Evolutionary conservation across 2,329 filamentous ascomycete species (phyloP).

Genomic region (Neopestalotiopsis rosae): DNA sequence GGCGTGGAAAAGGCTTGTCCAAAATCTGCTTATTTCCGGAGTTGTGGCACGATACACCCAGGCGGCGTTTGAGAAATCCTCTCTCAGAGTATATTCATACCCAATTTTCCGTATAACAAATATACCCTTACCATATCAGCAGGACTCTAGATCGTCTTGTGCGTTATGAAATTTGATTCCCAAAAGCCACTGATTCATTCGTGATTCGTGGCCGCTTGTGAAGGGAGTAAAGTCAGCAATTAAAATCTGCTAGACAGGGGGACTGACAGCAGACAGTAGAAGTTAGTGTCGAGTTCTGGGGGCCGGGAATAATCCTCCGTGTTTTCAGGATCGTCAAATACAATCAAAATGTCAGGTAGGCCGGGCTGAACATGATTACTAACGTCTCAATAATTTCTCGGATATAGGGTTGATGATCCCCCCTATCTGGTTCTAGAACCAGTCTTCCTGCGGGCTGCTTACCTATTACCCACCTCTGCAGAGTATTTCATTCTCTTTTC

Average conservation of each 20-base stretch:
- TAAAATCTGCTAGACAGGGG: background rate
- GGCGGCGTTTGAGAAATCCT: background rate
- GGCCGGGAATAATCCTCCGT: background rate
- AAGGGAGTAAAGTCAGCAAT: too few relatives aligned
- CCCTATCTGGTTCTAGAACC: background rate
- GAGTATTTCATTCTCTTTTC: background rate
- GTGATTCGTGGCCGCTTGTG: too few relatives aligned
- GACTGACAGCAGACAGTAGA: background rate
- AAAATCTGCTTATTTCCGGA: background rate
- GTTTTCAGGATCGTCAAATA: background rate
- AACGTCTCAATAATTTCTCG: background rate
- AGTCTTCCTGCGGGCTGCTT: background rate
- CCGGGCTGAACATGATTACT: background rate
- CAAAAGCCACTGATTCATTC: too few relatives aligned
- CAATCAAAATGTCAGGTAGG: background rate
- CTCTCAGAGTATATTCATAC: too few relatives aligned
- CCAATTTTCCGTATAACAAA: too few relatives aligned
- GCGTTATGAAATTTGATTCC: too few relatives aligned
- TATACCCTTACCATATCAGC: too few relatives aligned
- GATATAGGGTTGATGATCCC: constrained; percentile 1
- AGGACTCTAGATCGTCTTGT: too few relatives aligned
- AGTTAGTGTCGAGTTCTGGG: background rate
- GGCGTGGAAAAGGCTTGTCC: background rate
- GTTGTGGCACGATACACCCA: background rate
- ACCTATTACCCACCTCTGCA: background rate